Base-by-base conservation (phyloP, 78 protist genomes). In the Dictyostelium intermedium region DNA sequence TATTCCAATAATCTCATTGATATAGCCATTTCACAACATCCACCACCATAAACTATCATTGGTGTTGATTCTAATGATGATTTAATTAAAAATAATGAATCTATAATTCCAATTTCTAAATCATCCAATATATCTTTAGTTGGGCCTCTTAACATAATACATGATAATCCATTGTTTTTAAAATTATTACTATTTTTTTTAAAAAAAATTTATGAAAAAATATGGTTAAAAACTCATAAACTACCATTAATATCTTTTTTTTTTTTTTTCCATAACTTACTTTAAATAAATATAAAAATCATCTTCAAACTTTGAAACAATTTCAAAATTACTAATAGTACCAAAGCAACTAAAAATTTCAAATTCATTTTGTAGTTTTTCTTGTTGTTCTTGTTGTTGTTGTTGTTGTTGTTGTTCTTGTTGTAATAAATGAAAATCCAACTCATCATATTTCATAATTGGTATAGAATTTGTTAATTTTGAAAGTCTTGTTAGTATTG, bases 81-180 rank as follows among this genome's bases (percentile, higher is more conserved):
- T 47, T 89, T 89, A 5, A 89, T 10, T 43, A 89, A 61, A 80
- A 50, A 47, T 10, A 89, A 18, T 34, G 94, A 61, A 89, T 89
- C 94, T 7, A 80, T 80, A 50, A 89, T 80, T 35, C 94, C 94
- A 89, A 89, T 89, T 47, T 89, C 94, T 25, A 89, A 80, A 69
- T 89, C 94, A 50, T 80, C 79, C 5, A 80, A 81, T 45, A 89
- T 89, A 80, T 89, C 94, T 34, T 79, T 81, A 30, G 94, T 50
- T 70, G 94, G 94, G 53, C 87, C 85, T 80, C 82, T 89, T 14
- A 89, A 16, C n/a, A 89, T 1, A 16, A 89, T 80, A 23, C 79
- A 63, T 45, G 94, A 89, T 32, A 79, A 78, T 11, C 16, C 16
- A 20, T n/a, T 76, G 25, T 27, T 61, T 16, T 66, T 80, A 23